Base-by-base conservation (phyloP, 2,329 filamentous ascomycete genomes). In the Huntiella savannae region DNA sequence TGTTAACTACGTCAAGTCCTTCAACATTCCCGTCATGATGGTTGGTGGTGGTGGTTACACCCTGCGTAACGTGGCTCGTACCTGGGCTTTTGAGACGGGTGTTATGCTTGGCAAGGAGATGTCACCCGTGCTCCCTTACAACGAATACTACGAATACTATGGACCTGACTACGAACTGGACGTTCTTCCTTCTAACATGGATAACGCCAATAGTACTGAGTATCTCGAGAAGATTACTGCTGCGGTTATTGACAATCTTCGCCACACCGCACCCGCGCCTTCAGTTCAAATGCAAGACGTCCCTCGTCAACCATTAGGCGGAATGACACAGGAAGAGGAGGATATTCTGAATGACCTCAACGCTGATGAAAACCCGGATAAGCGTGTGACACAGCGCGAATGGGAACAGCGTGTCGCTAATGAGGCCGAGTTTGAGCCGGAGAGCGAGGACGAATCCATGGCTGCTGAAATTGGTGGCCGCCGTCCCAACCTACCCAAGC, bases 21-120 rank as follows among this genome's bases (percentile, higher is more conserved):
- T 88, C 59, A 73, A 76, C 28, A 69, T 91, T 7, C 91, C 91
- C 0, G 79, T 92, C 2, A 71, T 98, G n/a, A 81, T 98, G 15
- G 76, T 98, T 13, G 91, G 91, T 32, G 91, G 91, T 12, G 91
- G 91, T 52, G 91, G 91, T 41, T 98, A 98, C 63, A 98, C 91
- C 1, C 92, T 93, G 62, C 80, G 91, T 52, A 98, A 98, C 54
- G 91, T 98, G 8, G 88, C 91, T 13, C 82, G 91, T 43, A 91
- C 88, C 4, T 98, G 91, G 91, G 87, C 87, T 5, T 93, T 88
- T 59, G 91, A 98, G 63, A 98, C 91, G 1, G 88, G 88, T 53
- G 73, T 86, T 49, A 71, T 96, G 6, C 83, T 95, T 15, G 83
- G 83, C 22, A 76, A 87, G 50, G 72, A 83, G 28, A 83, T 96